Evolutionary conservation across 2,329 filamentous ascomycete genomes (phyloP).

Genomic region (Fusarium papillatum): DNA sequence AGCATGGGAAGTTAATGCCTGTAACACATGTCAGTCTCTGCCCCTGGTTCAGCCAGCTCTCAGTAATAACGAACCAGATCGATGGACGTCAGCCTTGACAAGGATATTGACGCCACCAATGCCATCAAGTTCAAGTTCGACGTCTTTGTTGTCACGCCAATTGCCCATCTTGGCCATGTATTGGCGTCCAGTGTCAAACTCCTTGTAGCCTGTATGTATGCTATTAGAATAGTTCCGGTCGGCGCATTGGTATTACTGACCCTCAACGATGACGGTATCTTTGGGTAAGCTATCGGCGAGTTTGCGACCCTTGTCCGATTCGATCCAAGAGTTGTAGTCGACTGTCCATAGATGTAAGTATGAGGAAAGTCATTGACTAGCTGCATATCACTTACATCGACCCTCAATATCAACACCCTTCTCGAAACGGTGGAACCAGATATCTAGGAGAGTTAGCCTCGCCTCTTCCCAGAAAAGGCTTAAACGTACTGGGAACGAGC

Average conservation of each 20-base stretch:
- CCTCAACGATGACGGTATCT: slow-evolving; percentile 90
- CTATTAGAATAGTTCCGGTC: slow-evolving; percentile 7
- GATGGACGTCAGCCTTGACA: slow-evolving; percentile 97
- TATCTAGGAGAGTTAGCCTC: slow-evolving; percentile 69
- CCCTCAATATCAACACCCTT: slow-evolving; percentile 91
- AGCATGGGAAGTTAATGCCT: slow-evolving; percentile 98
- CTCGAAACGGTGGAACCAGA: slow-evolving; percentile 96
- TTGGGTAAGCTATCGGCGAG: slow-evolving; percentile 81
- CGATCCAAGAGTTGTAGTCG: slow-evolving; percentile 99
- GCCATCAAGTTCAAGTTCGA: slow-evolving; percentile 92
- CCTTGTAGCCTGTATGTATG: slow-evolving; percentile 80
- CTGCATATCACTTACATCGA: slow-evolving; percentile 76
- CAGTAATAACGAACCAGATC: slow-evolving; percentile 76
- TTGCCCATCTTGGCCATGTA: slow-evolving; percentile 95
- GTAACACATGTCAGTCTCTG: slow-evolving; percentile 39
- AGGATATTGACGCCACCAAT: slow-evolving; percentile 98
- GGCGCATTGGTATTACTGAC: slow-evolving; percentile 55
- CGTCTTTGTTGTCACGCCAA: slow-evolving; percentile 91
- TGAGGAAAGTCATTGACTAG: neutral
- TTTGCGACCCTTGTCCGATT: slow-evolving; percentile 86
- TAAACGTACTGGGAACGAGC: slow-evolving; percentile 87
- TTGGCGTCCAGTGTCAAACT: slow-evolving; percentile 90
- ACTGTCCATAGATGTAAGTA: slow-evolving; percentile 64
- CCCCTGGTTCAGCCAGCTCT: neutral
- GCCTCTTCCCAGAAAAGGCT: neutral